phyloP scores from a whole-genome alignment of 2,329 filamentous ascomycete species.

The Colletotrichum eremochloae region DNA sequence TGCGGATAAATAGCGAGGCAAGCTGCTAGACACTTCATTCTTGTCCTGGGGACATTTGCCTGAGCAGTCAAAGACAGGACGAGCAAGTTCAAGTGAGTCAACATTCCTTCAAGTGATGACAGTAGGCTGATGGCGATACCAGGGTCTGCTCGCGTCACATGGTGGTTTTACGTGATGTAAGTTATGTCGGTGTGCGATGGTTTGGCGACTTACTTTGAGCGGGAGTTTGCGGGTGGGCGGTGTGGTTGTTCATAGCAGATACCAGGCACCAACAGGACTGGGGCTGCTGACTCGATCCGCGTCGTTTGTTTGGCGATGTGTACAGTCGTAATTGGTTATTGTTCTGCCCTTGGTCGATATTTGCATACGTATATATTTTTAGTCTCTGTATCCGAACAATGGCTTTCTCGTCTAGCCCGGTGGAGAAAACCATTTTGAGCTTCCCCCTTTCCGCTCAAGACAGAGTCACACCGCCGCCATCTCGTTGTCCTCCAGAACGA shows the following conservation, averaged over 20 bases:
- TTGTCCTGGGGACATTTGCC: not conserved
- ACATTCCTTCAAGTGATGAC: not conserved
- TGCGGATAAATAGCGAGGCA: slow-evolving; percentile 24
- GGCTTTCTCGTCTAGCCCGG: not conserved
- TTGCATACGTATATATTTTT: not conserved
- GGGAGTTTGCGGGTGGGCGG: slow-evolving; percentile 15
- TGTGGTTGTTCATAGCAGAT: not conserved
- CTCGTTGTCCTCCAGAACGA: slow-evolving; percentile 22
- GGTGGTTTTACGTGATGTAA: slow-evolving; percentile 20
- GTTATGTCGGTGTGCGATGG: slow-evolving; percentile 13
- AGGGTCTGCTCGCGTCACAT: not conserved
- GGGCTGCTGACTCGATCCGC: slow-evolving; percentile 1
- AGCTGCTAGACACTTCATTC: not conserved
- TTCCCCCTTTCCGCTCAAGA: not conserved
- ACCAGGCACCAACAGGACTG: slow-evolving; percentile 23
- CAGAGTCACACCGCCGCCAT: slow-evolving; percentile 24
- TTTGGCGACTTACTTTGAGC: slow-evolving; percentile 16
- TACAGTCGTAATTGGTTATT: slow-evolving; percentile 1
- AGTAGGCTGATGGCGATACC: not conserved
- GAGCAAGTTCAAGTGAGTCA: slow-evolving; percentile 5
- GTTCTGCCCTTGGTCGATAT: no score
- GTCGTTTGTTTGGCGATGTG: not conserved
- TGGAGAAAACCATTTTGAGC: no score
- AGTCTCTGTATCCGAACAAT: not conserved
- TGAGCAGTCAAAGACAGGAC: not conserved